A percentile compares a stretch with the other conserved stretches of the same genome.
Evolutionary conservation across 306 rosid genomes (phyloP).

Genomic region (Macrotyloma uniflorum): DNA sequence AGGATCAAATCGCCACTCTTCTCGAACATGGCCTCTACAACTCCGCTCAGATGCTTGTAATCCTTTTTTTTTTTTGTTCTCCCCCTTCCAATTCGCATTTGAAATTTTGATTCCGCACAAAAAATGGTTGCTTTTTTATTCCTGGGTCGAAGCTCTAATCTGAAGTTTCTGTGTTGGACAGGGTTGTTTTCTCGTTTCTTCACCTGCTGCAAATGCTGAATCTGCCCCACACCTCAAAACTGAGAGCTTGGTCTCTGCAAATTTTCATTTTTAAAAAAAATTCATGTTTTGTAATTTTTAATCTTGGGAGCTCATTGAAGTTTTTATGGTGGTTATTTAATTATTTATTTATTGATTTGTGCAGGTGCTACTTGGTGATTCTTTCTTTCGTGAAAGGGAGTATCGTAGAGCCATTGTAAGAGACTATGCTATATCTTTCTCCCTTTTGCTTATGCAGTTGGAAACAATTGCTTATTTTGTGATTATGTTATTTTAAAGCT

Average conservation of each 20-base stretch:
- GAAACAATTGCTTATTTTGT: not conserved
- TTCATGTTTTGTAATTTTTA: conserved; percentile 6
- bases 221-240: conserved; percentile 75
- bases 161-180: conserved; percentile 32
- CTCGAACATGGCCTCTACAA: conserved; percentile 86
- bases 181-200: conserved; percentile 97
- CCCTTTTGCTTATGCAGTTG: conserved; percentile 23
- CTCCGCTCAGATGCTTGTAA: conserved; percentile 98
- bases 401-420: conserved; percentile 92
- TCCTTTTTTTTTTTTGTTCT: not conserved
- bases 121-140: conserved; percentile 23
- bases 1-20: conserved; percentile 86
- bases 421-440: not conserved
- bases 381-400: conserved; percentile 81
- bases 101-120: not conserved
- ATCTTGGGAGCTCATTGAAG: conserved; percentile 15
- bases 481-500: not conserved
- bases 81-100: not conserved
- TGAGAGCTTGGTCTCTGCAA: conserved; percentile 76
- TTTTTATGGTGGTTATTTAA: not conserved
- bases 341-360: not conserved
- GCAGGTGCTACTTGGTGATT: conserved; percentile 86
- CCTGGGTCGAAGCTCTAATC: conserved; percentile 10
- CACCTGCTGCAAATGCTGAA: conserved; percentile 86
- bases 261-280: not conserved